Conservation (phyloP, 139 green algal species). For the Tetradesmus obliquus region DNA sequence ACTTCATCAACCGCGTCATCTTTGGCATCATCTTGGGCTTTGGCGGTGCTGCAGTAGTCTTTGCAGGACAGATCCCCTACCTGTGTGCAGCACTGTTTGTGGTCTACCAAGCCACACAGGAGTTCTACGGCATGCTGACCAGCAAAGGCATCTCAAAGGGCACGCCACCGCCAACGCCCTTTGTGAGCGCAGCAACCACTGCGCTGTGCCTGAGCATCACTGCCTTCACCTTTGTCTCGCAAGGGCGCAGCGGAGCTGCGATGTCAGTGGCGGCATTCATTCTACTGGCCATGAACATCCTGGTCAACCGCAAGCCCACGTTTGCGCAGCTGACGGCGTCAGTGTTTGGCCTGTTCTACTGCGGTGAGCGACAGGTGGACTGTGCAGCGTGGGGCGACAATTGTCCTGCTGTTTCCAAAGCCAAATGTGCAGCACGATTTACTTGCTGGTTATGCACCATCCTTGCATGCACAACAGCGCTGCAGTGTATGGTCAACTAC, state of each 20-base stretch:
- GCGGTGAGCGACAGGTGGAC: slow-evolving; percentile 65
- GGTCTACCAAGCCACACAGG: slow-evolving; percentile 76
- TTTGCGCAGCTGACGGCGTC: slow-evolving; percentile 88
- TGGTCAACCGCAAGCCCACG: slow-evolving; percentile 74
- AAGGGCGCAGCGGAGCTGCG: slow-evolving; percentile 55
- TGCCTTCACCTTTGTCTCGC: slow-evolving; percentile 52
- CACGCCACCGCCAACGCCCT: slow-evolving; percentile 71
- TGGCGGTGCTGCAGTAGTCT: slow-evolving; percentile 67
- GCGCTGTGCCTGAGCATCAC: slow-evolving; percentile 79
- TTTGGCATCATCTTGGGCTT: slow-evolving; percentile 75
- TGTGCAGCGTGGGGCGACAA: not conserved
- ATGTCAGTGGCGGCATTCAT: slow-evolving; percentile 85
- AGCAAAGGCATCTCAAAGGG: slow-evolving; percentile 71
- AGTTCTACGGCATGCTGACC: slow-evolving; percentile 80
- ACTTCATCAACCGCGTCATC: slow-evolving; percentile 69
- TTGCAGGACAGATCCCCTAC: slow-evolving; percentile 68
- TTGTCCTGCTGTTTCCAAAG: not conserved
- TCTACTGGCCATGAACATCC: slow-evolving; percentile 82
- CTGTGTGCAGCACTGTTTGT: slow-evolving; percentile 69
- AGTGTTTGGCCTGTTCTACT: slow-evolving; percentile 95
- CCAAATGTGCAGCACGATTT: not conserved
- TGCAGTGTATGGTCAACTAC: not conserved
- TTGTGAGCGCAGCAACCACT: slow-evolving; percentile 72
- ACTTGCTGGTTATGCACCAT: not conserved
- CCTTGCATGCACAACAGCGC: not conserved